phyloP scores from a whole-genome alignment of 2,329 filamentous ascomycete genomes.

The Setomelanomma holmii region DNA sequence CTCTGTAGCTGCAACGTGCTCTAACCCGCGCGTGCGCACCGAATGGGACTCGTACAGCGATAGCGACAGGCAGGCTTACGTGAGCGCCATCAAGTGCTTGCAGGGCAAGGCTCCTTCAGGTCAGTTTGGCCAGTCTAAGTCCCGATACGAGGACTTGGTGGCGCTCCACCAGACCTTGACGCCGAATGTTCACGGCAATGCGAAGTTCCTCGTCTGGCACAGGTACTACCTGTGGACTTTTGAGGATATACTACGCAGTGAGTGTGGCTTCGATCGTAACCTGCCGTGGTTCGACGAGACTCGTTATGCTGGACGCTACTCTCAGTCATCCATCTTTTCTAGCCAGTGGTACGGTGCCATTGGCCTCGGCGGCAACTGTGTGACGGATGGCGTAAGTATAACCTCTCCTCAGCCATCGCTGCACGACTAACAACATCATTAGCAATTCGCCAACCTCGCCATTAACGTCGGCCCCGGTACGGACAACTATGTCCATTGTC shows the following conservation, averaged over 20 bases:
- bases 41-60: constrained; percentile 42
- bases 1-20: constrained; percentile 24
- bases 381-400: constrained; percentile 44
- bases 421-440: constrained; percentile 8
- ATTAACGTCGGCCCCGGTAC: constrained; percentile 41
- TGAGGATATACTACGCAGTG: constrained; percentile 50
- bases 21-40: constrained; percentile 35
- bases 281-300: constrained; percentile 51
- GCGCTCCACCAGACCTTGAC: constrained; percentile 44
- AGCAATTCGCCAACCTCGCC: constrained; percentile 43
- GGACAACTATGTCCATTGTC: constrained; percentile 37
- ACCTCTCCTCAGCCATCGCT: neutral
- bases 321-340: constrained; percentile 40
- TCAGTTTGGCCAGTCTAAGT: constrained; percentile 31
- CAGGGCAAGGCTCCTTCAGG: constrained; percentile 30
- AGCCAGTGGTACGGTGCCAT: constrained; percentile 35
- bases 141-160: constrained; percentile 45
- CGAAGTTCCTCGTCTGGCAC: constrained; percentile 54
- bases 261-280: constrained; percentile 51
- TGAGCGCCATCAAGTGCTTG: constrained; percentile 41
- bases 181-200: constrained; percentile 41
- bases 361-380: constrained; percentile 33
- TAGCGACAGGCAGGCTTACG: constrained; percentile 31
- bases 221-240: constrained; percentile 52
- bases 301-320: constrained; percentile 38